phyloP scores from a whole-genome alignment of 441 rosid species.

The Codiaeum variegatum region DNA sequence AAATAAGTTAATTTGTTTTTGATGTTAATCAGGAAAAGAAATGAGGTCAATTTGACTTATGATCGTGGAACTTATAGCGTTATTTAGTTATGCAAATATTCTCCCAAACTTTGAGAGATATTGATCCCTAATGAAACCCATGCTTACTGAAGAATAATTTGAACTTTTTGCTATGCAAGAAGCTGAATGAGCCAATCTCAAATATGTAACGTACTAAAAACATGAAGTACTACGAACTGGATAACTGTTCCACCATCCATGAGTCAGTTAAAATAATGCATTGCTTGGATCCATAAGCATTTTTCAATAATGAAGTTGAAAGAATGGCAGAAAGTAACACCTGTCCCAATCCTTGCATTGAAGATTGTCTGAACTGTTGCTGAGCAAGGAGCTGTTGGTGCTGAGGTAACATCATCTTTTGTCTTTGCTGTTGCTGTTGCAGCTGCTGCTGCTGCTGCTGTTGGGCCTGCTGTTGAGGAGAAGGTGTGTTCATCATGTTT shows the following conservation, averaged over 20 bases:
- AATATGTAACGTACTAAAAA: neutral
- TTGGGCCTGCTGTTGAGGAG: conserved; percentile 80
- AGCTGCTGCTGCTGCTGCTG: conserved; percentile 72
- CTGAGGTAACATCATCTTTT: conserved; percentile 71
- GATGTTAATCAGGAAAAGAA: neutral
- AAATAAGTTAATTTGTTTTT: neutral
- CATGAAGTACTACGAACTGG: neutral
- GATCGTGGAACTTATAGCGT: neutral
- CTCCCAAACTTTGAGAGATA: neutral
- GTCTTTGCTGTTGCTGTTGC: conserved; percentile 53
- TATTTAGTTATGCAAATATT: neutral
- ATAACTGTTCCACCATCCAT: neutral
- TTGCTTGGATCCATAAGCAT: neutral
- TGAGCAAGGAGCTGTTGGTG: conserved; percentile 82
- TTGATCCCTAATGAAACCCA: neutral
- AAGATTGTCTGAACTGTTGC: conserved; percentile 77
- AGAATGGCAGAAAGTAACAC: conserved; percentile 28
- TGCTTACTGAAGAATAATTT: neutral
- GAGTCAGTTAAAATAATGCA: neutral
- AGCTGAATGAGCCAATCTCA: conserved; percentile 4
- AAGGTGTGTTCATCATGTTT: conserved; percentile 72
- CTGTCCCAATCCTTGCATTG: conserved; percentile 83
- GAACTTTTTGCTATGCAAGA: neutral
- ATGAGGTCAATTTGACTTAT: neutral
- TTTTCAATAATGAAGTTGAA: conserved; percentile 4